Base-by-base conservation (phyloP, 768 basidiomycete genomes). In the Termitomyces sp. region DNA sequence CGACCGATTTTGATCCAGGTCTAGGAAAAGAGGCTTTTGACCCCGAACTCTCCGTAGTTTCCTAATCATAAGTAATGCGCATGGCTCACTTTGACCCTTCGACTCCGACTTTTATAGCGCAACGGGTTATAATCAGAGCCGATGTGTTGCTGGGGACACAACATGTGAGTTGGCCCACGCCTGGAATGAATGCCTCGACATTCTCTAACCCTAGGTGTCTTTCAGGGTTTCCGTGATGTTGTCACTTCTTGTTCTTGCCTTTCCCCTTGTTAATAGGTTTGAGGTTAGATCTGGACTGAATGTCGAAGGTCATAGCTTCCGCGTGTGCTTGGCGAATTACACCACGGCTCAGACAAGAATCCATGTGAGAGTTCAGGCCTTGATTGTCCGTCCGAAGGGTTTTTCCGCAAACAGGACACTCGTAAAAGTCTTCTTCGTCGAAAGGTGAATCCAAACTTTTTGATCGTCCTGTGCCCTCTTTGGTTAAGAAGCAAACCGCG, bases 361-460 rank as follows among this genome's bases (percentile, higher is more conserved):
- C 94, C 45, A 97, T 79, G 65, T 97, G 94, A n/a, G 82, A 76
- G 66, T 97, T 96, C 35, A 97, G 71, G 5, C 81, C 86, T 49
- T 80, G 76, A 67, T 97, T 97, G 68, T 92, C 85, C 1, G 80
- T 83, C 59, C 79, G 73, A 54, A 93, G 68, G 13, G 71, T 68
- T 66, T 82, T 84, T 26, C 71, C 67, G 64, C 92, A 95, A 24
- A 94, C 75, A 3, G 94, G 93, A 69, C 92, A 95, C 0, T 70
- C 69, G 54, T 82, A 78, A n/a, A 65, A 67, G 55, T 74, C 68
- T 38, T 45, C 44, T 10, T 20, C 13, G n/a, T 46, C 38, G 30
- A 38, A 8, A 20, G 18, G 20, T 3, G 1, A 22, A 41, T 43
- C 35, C 14, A 26, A 41, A 35, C 14, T 8, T 1, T n/a, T 16